Conservation (phyloP, 345 rosid species). For the Hevea brasiliensis region DNA sequence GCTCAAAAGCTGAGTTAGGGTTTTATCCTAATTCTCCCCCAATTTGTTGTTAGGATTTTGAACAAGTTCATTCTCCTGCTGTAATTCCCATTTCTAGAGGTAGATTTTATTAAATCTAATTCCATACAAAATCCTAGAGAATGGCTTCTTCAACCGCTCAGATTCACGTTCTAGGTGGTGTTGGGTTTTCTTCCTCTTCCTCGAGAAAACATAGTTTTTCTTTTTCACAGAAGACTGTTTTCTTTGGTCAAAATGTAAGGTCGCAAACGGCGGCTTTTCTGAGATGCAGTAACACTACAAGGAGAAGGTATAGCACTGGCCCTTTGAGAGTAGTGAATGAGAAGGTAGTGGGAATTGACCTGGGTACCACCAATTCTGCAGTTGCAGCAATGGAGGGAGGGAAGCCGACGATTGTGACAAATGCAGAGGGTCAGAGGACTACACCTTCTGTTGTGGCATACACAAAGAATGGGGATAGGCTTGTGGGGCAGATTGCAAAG, state of each 20-base stretch:
- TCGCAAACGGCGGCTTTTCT: slow-evolving; percentile 45
- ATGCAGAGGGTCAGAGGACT: slow-evolving; percentile 96
- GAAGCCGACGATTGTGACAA: slow-evolving; percentile 90
- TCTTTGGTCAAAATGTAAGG: slow-evolving; percentile 54
- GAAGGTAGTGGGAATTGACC: slow-evolving; percentile 93
- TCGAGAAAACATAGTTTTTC: slow-evolving; percentile 31
- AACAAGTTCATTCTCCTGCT: background rate
- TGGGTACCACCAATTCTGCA: slow-evolving; percentile 96
- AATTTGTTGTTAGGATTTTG: background rate
- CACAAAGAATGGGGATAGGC: slow-evolving; percentile 77
- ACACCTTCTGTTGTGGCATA: slow-evolving; percentile 98
- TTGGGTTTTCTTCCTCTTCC: slow-evolving; percentile 32
- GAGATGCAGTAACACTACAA: slow-evolving; percentile 25
- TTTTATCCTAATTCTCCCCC: background rate
- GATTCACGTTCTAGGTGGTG: slow-evolving; percentile 60
- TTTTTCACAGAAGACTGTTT: slow-evolving; percentile 35
- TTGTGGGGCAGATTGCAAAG: slow-evolving; percentile 98
- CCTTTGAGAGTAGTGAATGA: slow-evolving; percentile 72
- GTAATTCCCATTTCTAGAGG: background rate
- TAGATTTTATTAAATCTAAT: too few species aligned
- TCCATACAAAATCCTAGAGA: too few species aligned
- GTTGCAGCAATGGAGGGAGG: slow-evolving; percentile 99
- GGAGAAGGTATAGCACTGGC: slow-evolving; percentile 47
- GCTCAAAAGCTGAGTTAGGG: background rate
- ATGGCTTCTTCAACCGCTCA: slow-evolving; percentile 90